These are phyloP conservation scores for Odontarrhena argentea DNA, from an alignment of 345 rosid genomes.

Conservation along the genomic window DNA sequence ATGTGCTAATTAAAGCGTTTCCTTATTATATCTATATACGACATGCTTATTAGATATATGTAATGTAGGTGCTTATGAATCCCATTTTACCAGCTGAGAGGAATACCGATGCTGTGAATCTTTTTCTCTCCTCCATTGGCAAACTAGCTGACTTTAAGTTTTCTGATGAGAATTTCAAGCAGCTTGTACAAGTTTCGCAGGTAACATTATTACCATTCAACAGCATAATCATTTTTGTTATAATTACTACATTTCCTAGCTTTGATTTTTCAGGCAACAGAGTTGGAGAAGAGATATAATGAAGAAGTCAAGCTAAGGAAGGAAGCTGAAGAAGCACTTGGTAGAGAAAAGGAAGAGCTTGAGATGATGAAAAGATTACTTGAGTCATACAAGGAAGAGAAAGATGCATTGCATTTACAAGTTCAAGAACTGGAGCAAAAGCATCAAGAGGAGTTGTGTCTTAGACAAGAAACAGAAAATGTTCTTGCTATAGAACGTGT, in stretches of 20 bases:
- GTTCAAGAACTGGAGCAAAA: constrained; percentile 23
- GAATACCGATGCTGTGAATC: constrained; percentile 19
- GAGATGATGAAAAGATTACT: constrained; percentile 28
- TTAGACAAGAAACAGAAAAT: constrained; percentile 11
- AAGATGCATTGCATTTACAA: not conserved
- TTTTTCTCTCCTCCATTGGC: constrained; percentile 18
- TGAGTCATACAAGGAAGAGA: constrained; percentile 31
- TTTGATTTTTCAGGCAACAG: constrained; percentile 45
- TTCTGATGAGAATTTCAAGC: constrained; percentile 20
- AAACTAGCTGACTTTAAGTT: constrained; percentile 17
- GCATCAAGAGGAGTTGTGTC: not conserved
- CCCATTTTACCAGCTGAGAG: constrained; percentile 34
- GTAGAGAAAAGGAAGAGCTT: constrained; percentile 11
- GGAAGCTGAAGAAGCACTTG: constrained; percentile 33
- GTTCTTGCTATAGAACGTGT: constrained; percentile 8
- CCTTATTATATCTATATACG: too few species aligned
- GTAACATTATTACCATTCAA: too few species aligned
- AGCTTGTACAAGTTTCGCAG: constrained; percentile 3
- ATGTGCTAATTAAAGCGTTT: too few species aligned
- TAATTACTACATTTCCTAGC: too few species aligned
- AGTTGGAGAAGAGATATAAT: constrained; percentile 37
- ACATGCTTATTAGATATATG: too few species aligned
- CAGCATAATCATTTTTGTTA: too few species aligned
- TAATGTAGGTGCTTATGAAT: constrained; percentile 34
- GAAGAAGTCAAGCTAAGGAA: constrained; percentile 34